Evolutionary conservation across 2,329 filamentous ascomycete species (phyloP).

Genomic region (Ophiocordyceps camponoti-leonardi): DNA sequence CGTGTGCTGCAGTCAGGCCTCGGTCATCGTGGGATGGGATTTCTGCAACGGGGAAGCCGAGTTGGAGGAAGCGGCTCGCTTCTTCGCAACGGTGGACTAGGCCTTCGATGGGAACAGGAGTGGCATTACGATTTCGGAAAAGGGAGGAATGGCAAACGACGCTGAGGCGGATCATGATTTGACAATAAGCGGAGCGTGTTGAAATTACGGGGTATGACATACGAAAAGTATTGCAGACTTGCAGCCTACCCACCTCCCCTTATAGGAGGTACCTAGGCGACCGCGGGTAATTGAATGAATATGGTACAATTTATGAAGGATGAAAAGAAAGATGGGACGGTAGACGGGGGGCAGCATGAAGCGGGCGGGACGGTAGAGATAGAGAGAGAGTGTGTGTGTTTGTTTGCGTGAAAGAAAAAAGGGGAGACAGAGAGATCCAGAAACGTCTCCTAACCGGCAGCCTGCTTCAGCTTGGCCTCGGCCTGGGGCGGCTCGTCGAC

Average conservation of each 20-base stretch:
- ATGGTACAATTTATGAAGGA: not conserved
- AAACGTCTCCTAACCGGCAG: constrained; percentile 29
- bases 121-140: not conserved
- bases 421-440: too few relatives aligned
- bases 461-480: constrained; percentile 65
- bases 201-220: not conserved
- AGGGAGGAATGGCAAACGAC: not conserved
- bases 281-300: not conserved
- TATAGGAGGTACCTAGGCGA: too few relatives aligned
- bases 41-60: constrained; percentile 79
- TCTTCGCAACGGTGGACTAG: constrained; percentile 48
- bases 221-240: not conserved
- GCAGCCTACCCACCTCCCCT: not conserved
- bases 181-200: not conserved
- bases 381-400: too few relatives aligned
- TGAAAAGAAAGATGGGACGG: not conserved
- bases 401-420: too few relatives aligned
- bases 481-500: constrained; percentile 76
- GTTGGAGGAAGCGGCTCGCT: constrained; percentile 58
- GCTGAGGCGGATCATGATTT: not conserved
- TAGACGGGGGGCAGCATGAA: not conserved
- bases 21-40: constrained; percentile 91
- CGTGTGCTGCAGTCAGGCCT: constrained; percentile 85
- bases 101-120: not conserved
- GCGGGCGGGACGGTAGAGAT: too few relatives aligned